Conservation (phyloP, 306 rosid species). For the Vigna unguiculata region DNA sequence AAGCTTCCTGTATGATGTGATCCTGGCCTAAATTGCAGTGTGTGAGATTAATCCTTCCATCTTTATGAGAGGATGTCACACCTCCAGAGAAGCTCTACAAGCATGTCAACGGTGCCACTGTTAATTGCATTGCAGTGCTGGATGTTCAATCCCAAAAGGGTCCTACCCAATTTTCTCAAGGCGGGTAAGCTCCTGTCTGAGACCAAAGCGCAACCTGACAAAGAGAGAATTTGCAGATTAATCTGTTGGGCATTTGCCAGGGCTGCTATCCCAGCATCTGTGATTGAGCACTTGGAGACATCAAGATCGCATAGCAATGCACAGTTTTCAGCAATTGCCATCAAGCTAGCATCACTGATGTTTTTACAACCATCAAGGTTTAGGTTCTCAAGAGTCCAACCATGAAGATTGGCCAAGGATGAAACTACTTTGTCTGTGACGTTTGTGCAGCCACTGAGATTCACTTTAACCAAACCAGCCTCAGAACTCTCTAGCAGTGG, state of each 20-base stretch:
- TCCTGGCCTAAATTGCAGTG: constrained; percentile 33
- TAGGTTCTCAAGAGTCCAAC: constrained; percentile 81
- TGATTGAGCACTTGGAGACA: constrained; percentile 70
- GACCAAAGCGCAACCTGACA: constrained; percentile 73
- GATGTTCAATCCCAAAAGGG: constrained; percentile 84
- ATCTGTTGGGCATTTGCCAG: constrained; percentile 62
- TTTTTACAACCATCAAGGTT: constrained; percentile 79
- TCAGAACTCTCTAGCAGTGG: constrained; percentile 72
- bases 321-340: constrained; percentile 76
- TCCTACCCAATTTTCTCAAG: constrained; percentile 69
- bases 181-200: constrained; percentile 75
- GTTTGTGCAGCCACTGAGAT: constrained; percentile 75
- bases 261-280: constrained; percentile 77
- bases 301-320: constrained; percentile 80
- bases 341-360: constrained; percentile 76
- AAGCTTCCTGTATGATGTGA: constrained; percentile 50
- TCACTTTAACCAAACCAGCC: constrained; percentile 79
- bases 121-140: constrained; percentile 87
- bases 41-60: constrained; percentile 32
- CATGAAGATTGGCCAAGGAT: constrained; percentile 66
- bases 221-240: constrained; percentile 75
- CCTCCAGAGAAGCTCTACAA: constrained; percentile 81
- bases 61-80: constrained; percentile 86
- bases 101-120: constrained; percentile 66
- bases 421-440: constrained; percentile 72